Conservation (phyloP, 345 rosid genomes). For the Combretum micranthum region DNA sequence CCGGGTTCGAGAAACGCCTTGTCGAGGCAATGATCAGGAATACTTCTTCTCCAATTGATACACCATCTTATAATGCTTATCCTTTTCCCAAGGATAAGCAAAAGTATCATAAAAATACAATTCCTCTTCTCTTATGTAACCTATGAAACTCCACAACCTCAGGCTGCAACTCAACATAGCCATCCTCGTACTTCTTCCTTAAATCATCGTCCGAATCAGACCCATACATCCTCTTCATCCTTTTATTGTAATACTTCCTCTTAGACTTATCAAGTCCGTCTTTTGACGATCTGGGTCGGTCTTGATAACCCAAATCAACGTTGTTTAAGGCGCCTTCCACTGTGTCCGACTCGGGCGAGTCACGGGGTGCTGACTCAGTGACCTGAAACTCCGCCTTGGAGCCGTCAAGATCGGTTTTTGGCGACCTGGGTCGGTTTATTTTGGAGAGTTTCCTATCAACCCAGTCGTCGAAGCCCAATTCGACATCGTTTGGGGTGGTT, state of each 20-base stretch:
- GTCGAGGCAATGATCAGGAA: conserved; percentile 77
- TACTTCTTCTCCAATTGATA: conserved; percentile 95
- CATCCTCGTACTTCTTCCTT: conserved; percentile 35
- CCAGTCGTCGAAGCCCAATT: conserved; percentile 63
- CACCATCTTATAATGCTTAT: conserved; percentile 96
- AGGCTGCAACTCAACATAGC: conserved; percentile 81
- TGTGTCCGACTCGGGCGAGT: too few relatives aligned
- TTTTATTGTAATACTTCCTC: conserved; percentile 82
- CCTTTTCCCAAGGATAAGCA: conserved; percentile 94
- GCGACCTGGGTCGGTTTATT: conserved; percentile 20
- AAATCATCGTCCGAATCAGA: conserved; percentile 81
- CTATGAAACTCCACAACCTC: conserved; percentile 69
- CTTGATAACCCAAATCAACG: not conserved
- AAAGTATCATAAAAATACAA: conserved; percentile 76
- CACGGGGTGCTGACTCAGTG: too few relatives aligned
- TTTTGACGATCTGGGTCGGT: conserved; percentile 20
- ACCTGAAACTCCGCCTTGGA: too few relatives aligned
- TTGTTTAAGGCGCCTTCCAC: too few relatives aligned
- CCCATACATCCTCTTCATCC: conserved; percentile 79
- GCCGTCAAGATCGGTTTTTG: conserved; percentile 24
- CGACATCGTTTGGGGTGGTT: conserved; percentile 25
- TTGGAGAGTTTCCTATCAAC: conserved; percentile 59
- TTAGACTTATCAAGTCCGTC: conserved; percentile 60
- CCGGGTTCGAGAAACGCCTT: conserved; percentile 82
- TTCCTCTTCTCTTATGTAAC: conserved; percentile 87